Percentiles rank a stretch among this genome's conserved stretches.
Conservation (phyloP, 306 rosid genomes). For the Cyamopsis tetragonoloba region DNA sequence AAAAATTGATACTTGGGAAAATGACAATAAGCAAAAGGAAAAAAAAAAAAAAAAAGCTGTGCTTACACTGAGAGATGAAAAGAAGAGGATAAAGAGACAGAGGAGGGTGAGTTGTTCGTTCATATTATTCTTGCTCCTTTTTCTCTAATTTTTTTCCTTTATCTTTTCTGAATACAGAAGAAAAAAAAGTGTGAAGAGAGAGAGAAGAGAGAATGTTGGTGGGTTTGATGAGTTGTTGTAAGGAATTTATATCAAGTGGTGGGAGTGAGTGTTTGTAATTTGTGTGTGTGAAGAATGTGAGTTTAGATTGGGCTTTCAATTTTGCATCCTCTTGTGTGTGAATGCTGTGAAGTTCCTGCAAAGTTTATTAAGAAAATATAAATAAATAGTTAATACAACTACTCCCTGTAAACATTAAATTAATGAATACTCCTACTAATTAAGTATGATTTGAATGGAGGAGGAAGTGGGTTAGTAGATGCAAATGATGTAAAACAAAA, state of each 20-base stretch:
- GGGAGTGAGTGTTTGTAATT: not conserved
- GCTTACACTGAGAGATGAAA: constrained; percentile 65
- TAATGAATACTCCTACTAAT: not conserved
- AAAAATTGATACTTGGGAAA: not conserved
- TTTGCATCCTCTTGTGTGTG: constrained; percentile 18
- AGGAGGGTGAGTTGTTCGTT: constrained; percentile 36
- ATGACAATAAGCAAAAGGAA: not conserved
- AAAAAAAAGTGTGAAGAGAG: too few relatives aligned
- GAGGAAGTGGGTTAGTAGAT: not conserved
- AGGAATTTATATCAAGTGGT: constrained; percentile 50
- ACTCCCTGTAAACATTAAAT: not conserved
- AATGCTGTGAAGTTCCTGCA: constrained; percentile 20
- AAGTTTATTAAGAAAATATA: constrained; percentile 7
- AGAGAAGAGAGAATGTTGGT: constrained; percentile 54
- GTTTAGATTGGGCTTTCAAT: constrained; percentile 33
- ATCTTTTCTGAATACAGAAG: too few relatives aligned
- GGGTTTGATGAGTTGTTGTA: constrained; percentile 43
- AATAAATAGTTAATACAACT: not conserved
- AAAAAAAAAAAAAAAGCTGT: not conserved
- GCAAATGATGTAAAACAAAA: constrained; percentile 27
- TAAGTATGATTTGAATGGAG: not conserved
- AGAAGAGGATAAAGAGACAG: constrained; percentile 55
- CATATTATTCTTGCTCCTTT: constrained; percentile 26
- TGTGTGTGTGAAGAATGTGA: not conserved
- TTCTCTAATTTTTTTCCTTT: too few relatives aligned